These are phyloP conservation scores for Pueraria montana DNA, from an alignment of 306 rosid genomes.

Conservation along the genomic window DNA sequence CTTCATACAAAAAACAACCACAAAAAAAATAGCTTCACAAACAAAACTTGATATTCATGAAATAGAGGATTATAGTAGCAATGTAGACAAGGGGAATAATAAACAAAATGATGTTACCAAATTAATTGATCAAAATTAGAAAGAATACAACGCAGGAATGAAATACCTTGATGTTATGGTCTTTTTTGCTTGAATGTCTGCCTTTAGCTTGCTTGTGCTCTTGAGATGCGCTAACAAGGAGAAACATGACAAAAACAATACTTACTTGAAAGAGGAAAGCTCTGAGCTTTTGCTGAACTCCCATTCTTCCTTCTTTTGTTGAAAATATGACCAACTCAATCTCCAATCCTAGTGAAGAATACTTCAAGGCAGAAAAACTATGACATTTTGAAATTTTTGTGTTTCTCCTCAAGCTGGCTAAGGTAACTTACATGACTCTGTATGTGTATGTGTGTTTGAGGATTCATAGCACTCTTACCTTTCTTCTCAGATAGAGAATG, in stretches of 20 bases:
- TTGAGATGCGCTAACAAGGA: conserved; percentile 55
- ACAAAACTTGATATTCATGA: not conserved
- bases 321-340: conserved; percentile 30
- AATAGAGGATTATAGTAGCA: not conserved
- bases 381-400: conserved; percentile 2
- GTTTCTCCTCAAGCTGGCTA: conserved; percentile 7
- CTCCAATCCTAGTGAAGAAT: conserved; percentile 37
- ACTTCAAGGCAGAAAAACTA: not conserved
- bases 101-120: not conserved
- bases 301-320: conserved; percentile 51
- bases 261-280: conserved; percentile 54
- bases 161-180: conserved; percentile 57
- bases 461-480: conserved; percentile 22
- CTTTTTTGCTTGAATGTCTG: conserved; percentile 44
- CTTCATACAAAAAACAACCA: conserved; percentile 45
- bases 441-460: conserved; percentile 4
- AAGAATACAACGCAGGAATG: not conserved
- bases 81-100: not conserved
- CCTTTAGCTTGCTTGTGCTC: conserved; percentile 48
- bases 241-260: conserved; percentile 53
- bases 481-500: conserved; percentile 17
- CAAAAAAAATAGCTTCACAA: conserved; percentile 5
- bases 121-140: not conserved
- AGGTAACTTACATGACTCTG: not conserved
- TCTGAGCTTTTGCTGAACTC: conserved; percentile 47